Conservation (phyloP, 2,329 filamentous ascomycete genomes). For the Pseudogymnoascus sp. region DNA sequence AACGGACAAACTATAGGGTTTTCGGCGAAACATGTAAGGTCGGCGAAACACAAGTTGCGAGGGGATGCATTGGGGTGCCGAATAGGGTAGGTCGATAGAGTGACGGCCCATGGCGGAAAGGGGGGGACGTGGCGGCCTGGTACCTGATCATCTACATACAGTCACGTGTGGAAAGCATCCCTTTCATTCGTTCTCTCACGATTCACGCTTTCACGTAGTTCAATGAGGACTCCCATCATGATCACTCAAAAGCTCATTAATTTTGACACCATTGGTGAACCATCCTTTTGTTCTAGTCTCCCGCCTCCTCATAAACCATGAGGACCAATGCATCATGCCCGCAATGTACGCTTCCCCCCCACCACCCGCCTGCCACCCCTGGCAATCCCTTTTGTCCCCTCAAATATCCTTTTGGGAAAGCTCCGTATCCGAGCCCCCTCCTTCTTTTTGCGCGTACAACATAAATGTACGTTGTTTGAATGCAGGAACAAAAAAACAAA, state of each 20-base stretch:
- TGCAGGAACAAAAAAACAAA: not conserved
- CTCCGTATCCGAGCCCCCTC: not conserved
- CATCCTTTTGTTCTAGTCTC: not conserved
- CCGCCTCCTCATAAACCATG: conserved; percentile 1
- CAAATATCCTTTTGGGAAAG: not conserved
- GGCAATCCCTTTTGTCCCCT: not conserved
- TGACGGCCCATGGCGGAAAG: not conserved
- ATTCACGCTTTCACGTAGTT: not conserved
- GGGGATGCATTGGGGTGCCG: not conserved
- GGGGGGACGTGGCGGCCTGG: not conserved
- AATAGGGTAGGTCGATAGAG: not conserved
- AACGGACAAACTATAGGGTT: not conserved
- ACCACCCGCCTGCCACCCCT: not conserved
- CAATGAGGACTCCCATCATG: not conserved
- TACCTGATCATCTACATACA: not conserved
- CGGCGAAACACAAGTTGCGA: not conserved
- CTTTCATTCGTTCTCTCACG: not conserved
- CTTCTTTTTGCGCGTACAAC: conserved; percentile 6
- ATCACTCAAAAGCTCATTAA: conserved; percentile 3
- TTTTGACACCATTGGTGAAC: conserved; percentile 2
- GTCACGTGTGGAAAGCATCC: not conserved
- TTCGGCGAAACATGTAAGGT: not conserved
- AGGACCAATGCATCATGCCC: conserved; percentile 4
- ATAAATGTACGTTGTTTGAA: not conserved
- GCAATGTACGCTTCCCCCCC: not conserved